Evolutionary conservation across 2,329 filamentous ascomycete genomes (phyloP).

Genomic region (Nannizziopsis barbatae): DNA sequence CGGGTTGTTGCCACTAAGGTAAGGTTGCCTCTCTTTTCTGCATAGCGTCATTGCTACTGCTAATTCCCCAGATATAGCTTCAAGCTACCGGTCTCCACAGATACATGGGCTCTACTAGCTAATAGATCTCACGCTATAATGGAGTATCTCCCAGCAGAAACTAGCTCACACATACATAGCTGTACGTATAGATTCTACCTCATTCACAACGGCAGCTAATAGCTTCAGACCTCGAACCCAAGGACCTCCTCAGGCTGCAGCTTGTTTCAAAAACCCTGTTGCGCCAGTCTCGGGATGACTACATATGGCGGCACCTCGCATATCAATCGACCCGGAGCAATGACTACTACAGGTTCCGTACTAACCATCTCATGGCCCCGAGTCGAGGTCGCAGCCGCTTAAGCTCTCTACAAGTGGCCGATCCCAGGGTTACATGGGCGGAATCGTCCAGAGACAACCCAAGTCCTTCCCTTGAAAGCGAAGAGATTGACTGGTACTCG

Average conservation of each 20-base stretch:
- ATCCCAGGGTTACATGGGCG: too few species aligned
- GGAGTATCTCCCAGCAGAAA: slow-evolving; percentile 52
- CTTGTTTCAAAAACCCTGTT: slow-evolving; percentile 56
- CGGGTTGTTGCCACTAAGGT: too few species aligned
- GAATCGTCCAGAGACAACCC: slow-evolving; percentile 37
- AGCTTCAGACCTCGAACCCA: slow-evolving; percentile 48
- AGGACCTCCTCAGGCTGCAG: slow-evolving; percentile 57
- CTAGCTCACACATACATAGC: slow-evolving; percentile 51
- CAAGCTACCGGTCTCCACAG: too few species aligned
- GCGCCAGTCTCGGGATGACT: slow-evolving; percentile 58
- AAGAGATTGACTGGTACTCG: slow-evolving; percentile 71
- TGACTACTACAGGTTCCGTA: slow-evolving; percentile 35
- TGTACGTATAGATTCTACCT: slow-evolving; percentile 38
- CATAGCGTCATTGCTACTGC: too few species aligned
- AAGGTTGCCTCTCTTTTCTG: too few species aligned
- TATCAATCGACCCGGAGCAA: slow-evolving; percentile 37
- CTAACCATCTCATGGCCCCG: slow-evolving; percentile 23
- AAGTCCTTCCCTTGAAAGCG: slow-evolving; percentile 64
- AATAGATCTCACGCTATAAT: slow-evolving; percentile 23
- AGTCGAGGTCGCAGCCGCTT: too few species aligned
- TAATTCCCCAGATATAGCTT: too few species aligned
- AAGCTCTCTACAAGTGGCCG: too few species aligned
- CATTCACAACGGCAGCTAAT: slow-evolving; percentile 19
- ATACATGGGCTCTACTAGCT: too few species aligned
- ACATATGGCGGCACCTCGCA: slow-evolving; percentile 64